Evolutionary conservation across 495 filamentous ascomycete genomes (phyloP), one percentile per base, ranked within the genome.

Genomic region (Evernia prunastri): DNA sequence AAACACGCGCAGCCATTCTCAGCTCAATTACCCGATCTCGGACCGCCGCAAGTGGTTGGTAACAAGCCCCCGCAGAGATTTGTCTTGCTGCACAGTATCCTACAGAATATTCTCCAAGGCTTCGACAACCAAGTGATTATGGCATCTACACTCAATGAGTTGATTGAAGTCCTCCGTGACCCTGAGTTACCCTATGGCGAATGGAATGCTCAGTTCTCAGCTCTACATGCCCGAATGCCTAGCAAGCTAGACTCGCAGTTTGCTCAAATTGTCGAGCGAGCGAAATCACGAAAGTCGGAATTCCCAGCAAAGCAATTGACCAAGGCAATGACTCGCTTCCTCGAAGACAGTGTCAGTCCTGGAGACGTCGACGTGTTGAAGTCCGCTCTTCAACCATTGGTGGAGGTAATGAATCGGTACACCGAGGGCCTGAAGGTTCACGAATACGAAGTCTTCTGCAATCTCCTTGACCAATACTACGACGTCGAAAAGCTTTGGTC

Each of bases 81-180:
- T 76, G 76, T 83, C 23, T 79, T 91, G 36, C 81, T 93, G 13
- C 84, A 87, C 76, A 85, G 80, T 75, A 89, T 91, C 63, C 83
- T 99, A 37, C 79, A 84, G 72, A 91, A 97, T 75, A 97, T 97
- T 66, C 82, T 99, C 57, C 81, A 87, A 71, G 94, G 94, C 57
- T 99, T 88, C 74, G 94, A 99, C 75, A 99, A 99, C 81, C 91
- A 96, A 72, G 87, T 97, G 59, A 91, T 97, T 75, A 96, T 99
- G 95, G 81, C 83, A 42, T 75, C 83, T 63, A 94, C 91, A 11
- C 80, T 99, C 42, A 93, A 92, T 79, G 90, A 94, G 68, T 82
- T 99, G 37, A 84, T 96, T 27, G 86, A 91, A 57, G 93, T 99
- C 8, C 85, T 99, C 18, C 89, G 92, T 33, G 85, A 95, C 72